Evolutionary conservation across 192 early-diverging fungal genomes (phyloP), one percentile per base, ranked within the genome.

Genomic region (Backusella sp.): DNA sequence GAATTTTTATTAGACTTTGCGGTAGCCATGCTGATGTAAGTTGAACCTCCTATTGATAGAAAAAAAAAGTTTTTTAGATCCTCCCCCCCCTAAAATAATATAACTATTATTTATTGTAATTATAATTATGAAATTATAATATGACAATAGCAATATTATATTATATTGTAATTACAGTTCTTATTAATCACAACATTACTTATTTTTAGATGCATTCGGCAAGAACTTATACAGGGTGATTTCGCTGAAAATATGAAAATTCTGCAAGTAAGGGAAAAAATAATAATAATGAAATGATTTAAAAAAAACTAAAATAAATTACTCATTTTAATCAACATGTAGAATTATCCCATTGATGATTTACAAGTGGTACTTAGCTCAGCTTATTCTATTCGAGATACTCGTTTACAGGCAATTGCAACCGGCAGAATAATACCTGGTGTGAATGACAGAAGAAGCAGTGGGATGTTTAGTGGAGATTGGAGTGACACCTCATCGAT

Each of bases 1-100:
- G 90, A 90, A 39, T 92, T 95, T 83, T 77, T 95, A 62, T 80
- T 92, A 28, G 92, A 95, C 69, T 92, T 94, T 82, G 85, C 86
- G 49, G 86, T 87, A 7, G 91, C 94, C 1, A 93, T 95, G 90
- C 79, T 94, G 12, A 78, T 91, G 86, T 92, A 82, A 80, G 86
- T 79, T 73, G n/a, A 56, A 26, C 53, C 53, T 56, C 53, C 53
- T 56, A 21, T 56, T 56, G 53, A 23, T 56, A 21, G 26, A 56
- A n/a, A n/a, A 53, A 53, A 62, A 62, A 28, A 26, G 9, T 8
- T 28, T 28, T 62, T 2, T 62, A n/a, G 23, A 62, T 41, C 39
- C 7, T 21, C 23, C 26, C 23, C 26, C 23, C 12, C 26, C 21
- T 28, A 62, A 62, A 62, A 28, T 62, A 62, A 62, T 62, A 62